Conservation (phyloP, 148 eudicot genomes). For the Vaccinium macrocarpon region DNA sequence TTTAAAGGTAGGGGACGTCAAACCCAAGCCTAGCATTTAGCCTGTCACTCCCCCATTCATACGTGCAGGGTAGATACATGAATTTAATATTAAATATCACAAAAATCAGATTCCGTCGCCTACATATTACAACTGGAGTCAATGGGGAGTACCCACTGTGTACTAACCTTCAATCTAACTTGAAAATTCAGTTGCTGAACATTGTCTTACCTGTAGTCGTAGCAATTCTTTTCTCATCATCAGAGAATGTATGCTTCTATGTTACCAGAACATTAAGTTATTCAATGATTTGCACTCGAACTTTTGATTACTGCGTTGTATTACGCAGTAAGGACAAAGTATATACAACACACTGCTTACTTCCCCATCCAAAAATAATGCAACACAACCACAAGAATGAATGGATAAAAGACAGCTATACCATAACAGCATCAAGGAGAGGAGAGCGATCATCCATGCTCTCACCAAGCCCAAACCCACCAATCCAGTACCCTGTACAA, state of each 20-base stretch:
- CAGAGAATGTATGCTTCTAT: not conserved
- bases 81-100: not conserved
- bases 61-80: not conserved
- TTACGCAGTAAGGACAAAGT: not conserved
- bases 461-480: constrained; percentile 90
- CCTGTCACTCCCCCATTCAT: constrained; percentile 1
- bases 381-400: constrained; percentile 13
- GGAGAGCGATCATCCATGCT: constrained; percentile 58
- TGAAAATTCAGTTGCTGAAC: not conserved
- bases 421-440: constrained; percentile 59
- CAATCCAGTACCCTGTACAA: constrained; percentile 69
- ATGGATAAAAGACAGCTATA: constrained; percentile 26
- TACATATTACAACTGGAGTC: not conserved
- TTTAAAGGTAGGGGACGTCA: not conserved
- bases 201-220: not conserved
- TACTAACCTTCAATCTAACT: not conserved
- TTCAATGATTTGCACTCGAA: not conserved
- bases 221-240: not conserved
- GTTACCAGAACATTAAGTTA: not conserved
- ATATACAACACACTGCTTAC: not conserved
- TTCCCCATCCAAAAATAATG: not conserved
- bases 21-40: not conserved
- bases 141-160: not conserved
- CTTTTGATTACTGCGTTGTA: not conserved
- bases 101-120: not conserved